Evolutionary conservation across 768 basidiomycete genomes (phyloP), one percentile per base, ranked within the genome.

Genomic region (Asterophora lycoperdoides): DNA sequence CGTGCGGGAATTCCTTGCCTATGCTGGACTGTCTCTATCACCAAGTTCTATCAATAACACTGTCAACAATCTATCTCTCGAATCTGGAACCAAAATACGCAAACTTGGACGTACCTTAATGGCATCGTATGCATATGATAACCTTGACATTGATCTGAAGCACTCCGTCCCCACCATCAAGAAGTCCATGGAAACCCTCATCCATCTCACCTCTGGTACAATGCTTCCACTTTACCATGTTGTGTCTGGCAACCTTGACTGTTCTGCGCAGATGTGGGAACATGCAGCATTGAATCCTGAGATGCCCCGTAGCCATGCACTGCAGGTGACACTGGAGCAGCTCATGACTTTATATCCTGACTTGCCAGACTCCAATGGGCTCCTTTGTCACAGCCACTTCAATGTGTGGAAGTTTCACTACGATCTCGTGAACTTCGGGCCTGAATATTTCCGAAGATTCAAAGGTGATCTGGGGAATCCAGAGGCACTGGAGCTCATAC

Each of bases 201-300:
- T 61, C 20, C 48, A 71, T 49, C 45, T 68, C 13, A 70, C 72
- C 1, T 63, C 73, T 0, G 67, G 52, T 1, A 59, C 60, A 0
- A 39, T 66, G 13, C 41, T 74, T 15, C 63, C 52, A 13, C 56
- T 72, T 20, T 59, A 59, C 34, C 53, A 51, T 6, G 52, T 64
- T 14, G 44, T 38, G 11, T 26, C 20, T 10, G 53, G 51, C 4
- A 64, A 71, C 48, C 56, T 74, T 4, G 46, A 54, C 3, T 69
- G 64, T 46, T 64, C 65, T 0, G 48, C 64, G 2, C 51, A 64
- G 32, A 55, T 73, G 14, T 72, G 71, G 70, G 34, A 53, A 17
- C 58, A 38, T 28, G 64, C 55, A 11, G 34, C 32, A 0, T 33
- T 60, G 17, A 68, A 69, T 43, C 57, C 43, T 26, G 33, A 44